Evolutionary conservation across 2,329 filamentous ascomycete species (phyloP), one percentile per base, ranked within the genome.

Genomic region (Beauveria brongniartii): DNA sequence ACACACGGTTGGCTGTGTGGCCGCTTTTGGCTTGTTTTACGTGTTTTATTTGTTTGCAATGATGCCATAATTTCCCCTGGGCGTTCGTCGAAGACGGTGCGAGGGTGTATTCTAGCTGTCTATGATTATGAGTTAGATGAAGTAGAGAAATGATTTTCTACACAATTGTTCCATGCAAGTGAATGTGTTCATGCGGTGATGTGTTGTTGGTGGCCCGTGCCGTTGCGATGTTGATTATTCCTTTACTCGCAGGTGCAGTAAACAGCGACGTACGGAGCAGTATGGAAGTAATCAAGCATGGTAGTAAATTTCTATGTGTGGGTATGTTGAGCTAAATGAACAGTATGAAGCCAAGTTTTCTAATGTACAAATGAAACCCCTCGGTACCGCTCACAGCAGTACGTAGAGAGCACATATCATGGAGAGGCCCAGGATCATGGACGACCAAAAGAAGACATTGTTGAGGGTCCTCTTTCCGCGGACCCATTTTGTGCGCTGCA

Each of bases 371-470:
- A 69, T 69, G 69, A 64, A 64, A 0, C 26, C n/a, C n/a, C 8
- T 2, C 10, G 4, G 12, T 34, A 12, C 34, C 34, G 12, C 37
- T 28, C 37, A 61, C 7, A 61, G 22, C 53, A 82, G 73, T 30
- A 82, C 80, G 64, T 82, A 82, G 18, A 82, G 74, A 5, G 80
- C 79, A 65, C 80, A 82, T 50, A 82, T 82, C 82, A 93, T 77
- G 64, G 89, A 90, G 63, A 96, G 75, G 0, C 92, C 92, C 55
- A 94, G 70, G 66, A 96, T 91, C 90, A 96, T 96, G 26, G 88
- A 92, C 69, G 85, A 87, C 92, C 92, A 96, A 71, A 96, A 96
- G 64, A 90, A 87, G 26, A 92, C 85, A 67, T 95, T 95, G 70
- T 97, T 97, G 62, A 96, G 77, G 34, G 92, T 87, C 70, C 86